A percentile compares a stretch with the other conserved stretches of the same genome.
phyloP scores from a whole-genome alignment of 2,329 filamentous ascomycete species.

The Verticillium albo-atrum region DNA sequence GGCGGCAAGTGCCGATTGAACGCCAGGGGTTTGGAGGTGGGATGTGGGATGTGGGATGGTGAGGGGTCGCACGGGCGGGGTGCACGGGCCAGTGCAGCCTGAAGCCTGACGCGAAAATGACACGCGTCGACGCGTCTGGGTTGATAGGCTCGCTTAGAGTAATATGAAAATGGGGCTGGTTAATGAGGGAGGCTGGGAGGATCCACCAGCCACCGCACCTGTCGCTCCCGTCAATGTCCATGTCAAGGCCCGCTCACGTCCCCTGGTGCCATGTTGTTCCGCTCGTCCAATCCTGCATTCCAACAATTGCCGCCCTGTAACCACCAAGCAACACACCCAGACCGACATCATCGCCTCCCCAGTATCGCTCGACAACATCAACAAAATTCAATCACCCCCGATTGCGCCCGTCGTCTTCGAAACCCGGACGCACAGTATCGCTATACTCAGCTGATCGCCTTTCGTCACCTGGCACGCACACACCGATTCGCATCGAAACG shows the following conservation, averaged over 20 bases:
- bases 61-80: slow-evolving; percentile 1
- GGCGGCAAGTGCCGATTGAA: background rate
- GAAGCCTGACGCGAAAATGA: slow-evolving; percentile 9
- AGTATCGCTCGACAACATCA: background rate
- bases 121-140: slow-evolving; percentile 5
- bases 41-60: background rate
- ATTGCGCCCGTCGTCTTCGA: background rate
- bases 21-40: background rate
- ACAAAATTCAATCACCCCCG: background rate
- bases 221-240: background rate
- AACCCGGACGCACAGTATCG: background rate
- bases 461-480: background rate
- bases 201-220: background rate
- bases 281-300: background rate
- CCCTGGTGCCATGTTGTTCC: background rate
- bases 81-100: background rate
- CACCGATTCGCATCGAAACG: background rate
- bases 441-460: background rate
- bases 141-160: background rate
- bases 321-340: background rate
- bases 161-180: background rate
- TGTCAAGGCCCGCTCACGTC: background rate
- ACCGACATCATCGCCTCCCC: background rate
- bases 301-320: background rate
- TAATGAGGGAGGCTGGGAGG: background rate